Evolutionary conservation across 2,329 filamentous ascomycete genomes (phyloP).

Genomic region (Arthrocladium fulminans): DNA sequence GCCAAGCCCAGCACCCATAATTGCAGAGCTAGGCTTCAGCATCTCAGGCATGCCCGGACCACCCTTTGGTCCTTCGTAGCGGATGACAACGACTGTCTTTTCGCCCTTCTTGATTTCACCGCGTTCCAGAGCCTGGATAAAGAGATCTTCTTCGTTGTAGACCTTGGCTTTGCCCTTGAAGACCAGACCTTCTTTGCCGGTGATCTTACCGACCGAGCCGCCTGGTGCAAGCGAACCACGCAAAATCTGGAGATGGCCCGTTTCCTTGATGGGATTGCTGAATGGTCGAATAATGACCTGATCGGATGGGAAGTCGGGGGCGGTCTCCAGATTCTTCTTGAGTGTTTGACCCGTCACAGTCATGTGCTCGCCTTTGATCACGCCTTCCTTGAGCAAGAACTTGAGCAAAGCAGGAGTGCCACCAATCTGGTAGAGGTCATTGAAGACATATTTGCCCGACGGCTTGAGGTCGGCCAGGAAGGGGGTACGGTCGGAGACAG

Average conservation of each 20-base stretch:
- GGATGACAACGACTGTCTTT: conserved; percentile 67
- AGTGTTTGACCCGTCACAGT: conserved; percentile 53
- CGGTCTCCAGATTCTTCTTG: conserved; percentile 50
- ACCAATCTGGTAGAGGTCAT: conserved; percentile 48
- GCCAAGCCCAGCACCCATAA: conserved; percentile 65
- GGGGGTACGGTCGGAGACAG: conserved; percentile 67
- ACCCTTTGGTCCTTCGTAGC: conserved; percentile 65
- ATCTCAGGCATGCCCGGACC: conserved; percentile 69
- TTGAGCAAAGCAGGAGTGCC: conserved; percentile 51
- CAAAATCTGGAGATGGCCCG: conserved; percentile 65
- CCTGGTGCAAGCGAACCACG: conserved; percentile 60
- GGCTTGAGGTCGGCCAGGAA: conserved; percentile 78
- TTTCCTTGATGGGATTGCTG: conserved; percentile 60
- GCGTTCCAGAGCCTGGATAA: conserved; percentile 57
- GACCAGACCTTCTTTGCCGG: conserved; percentile 60
- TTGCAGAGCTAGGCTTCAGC: conserved; percentile 62
- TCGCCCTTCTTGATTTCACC: conserved; percentile 65
- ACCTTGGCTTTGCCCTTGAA: conserved; percentile 63
- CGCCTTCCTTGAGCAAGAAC: conserved; percentile 48
- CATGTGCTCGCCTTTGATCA: conserved; percentile 52
- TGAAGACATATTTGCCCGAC: conserved; percentile 57
- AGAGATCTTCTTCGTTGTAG: conserved; percentile 61
- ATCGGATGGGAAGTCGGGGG: conserved; percentile 55
- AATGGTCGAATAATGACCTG: conserved; percentile 61
- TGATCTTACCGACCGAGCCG: conserved; percentile 66